Percentiles rank a stretch among this genome's conserved stretches.
These are phyloP conservation scores for Solanum hybrid DNA, from an alignment of 305 asterid species.

Conservation along the genomic window DNA sequence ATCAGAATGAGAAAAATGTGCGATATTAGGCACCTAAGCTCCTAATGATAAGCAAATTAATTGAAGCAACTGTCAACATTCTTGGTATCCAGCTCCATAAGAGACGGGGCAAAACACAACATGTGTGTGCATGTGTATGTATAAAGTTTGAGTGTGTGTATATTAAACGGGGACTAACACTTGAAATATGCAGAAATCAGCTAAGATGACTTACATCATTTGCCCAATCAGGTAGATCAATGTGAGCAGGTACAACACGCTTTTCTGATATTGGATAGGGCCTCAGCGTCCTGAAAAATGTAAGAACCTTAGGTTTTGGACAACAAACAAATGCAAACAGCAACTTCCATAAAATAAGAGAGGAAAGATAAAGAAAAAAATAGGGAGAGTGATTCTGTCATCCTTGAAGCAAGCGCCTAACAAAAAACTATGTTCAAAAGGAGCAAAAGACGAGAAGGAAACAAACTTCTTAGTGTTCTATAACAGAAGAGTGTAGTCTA, in stretches of 20 bases:
- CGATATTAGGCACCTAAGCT: background rate
- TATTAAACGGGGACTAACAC: background rate
- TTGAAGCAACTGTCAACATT: background rate
- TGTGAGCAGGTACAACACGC: constrained; percentile 59
- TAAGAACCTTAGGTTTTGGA: background rate
- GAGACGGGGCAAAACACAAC: background rate
- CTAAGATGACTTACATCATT: constrained; percentile 49
- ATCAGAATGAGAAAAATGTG: background rate
- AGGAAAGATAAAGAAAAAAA: background rate
- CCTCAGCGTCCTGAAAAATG: constrained; percentile 43
- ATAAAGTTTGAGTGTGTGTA: background rate
- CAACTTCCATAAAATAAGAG: background rate
- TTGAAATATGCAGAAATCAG: constrained; percentile 1
- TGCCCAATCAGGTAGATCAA: constrained; percentile 95
- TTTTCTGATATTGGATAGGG: constrained; percentile 73
- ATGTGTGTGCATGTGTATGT: background rate
- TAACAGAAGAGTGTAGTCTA: background rate
- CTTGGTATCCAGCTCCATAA: background rate
- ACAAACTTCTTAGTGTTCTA: background rate
- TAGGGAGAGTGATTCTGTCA: background rate
- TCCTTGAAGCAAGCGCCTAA: background rate
- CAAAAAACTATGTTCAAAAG: background rate
- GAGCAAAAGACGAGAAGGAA: background rate
- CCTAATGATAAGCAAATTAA: background rate
- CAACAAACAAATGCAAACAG: background rate